These are phyloP conservation scores for Scheffersomyces cryptocercus DNA, from an alignment of 1,139 yeast species.

Conservation along the genomic window DNA sequence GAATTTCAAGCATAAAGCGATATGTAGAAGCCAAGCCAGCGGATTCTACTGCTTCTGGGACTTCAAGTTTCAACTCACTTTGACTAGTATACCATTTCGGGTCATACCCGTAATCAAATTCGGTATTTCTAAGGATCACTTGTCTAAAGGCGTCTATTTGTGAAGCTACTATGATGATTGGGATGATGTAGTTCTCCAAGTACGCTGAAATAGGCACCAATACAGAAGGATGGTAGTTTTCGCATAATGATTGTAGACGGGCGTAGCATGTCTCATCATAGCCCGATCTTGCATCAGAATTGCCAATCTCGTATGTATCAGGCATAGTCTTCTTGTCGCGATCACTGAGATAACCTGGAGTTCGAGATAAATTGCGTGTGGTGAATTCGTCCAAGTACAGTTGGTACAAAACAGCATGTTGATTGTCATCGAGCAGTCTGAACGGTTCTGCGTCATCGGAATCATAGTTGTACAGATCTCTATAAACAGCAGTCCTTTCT, in stretches of 20 bases:
- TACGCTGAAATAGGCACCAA: conserved; percentile 13
- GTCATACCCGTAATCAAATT: conserved; percentile 16
- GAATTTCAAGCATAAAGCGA: conserved; percentile 25
- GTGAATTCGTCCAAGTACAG: too few species aligned
- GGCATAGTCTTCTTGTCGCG: neutral
- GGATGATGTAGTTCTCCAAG: conserved; percentile 27
- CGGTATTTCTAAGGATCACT: conserved; percentile 9
- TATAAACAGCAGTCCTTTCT: too few species aligned
- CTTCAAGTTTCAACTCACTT: conserved; percentile 5
- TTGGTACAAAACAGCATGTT: too few species aligned
- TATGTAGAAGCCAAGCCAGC: conserved; percentile 8
- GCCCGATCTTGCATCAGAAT: neutral
- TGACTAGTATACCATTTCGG: conserved; percentile 12
- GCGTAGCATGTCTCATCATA: conserved; percentile 1
- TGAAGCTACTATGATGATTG: conserved; percentile 24
- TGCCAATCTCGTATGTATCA: neutral
- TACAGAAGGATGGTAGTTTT: conserved; percentile 17
- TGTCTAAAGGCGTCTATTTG: conserved; percentile 24
- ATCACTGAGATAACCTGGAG: conserved; percentile 1
- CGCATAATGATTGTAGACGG: neutral
- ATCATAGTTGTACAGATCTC: too few species aligned
- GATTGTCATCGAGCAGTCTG: too few species aligned
- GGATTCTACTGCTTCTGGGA: conserved; percentile 8
- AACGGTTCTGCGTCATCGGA: too few species aligned
- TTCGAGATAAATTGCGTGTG: too few species aligned